phyloP scores from a whole-genome alignment of 441 rosid genomes.

The Eruca vesicaria region DNA sequence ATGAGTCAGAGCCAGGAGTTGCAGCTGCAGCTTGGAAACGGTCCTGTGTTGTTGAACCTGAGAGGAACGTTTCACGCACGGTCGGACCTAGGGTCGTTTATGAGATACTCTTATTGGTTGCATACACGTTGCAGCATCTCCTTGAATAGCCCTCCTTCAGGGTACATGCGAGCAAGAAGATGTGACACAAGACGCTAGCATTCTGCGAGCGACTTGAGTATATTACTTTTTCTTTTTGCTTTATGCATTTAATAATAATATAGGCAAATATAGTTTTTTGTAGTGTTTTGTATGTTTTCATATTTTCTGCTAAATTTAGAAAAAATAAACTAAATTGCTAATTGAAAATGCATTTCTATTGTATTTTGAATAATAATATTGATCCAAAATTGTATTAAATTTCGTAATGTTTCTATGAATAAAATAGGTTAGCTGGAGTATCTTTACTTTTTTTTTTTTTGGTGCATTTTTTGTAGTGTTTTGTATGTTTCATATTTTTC shows the following conservation, averaged over 20 bases:
- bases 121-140: conserved; percentile 53
- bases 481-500: not conserved
- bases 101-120: conserved; percentile 67
- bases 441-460: too few species aligned
- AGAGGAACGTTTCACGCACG: conserved; percentile 65
- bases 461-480: too few species aligned
- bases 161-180: conserved; percentile 49
- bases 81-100: conserved; percentile 58
- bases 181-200: conserved; percentile 69
- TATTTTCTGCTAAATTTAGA: not conserved
- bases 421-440: not conserved
- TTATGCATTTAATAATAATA: not conserved
- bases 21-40: conserved; percentile 47
- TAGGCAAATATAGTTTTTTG: not conserved
- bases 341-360: not conserved
- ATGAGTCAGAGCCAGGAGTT: conserved; percentile 41
- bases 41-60: conserved; percentile 45
- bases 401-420: not conserved
- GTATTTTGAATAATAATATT: not conserved
- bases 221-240: not conserved
- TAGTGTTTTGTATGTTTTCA: not conserved
- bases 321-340: not conserved
- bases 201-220: not conserved
- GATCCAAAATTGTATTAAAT: not conserved
- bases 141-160: conserved; percentile 64